phyloP scores from a whole-genome alignment of 768 basidiomycete species.

The Collybia sp. region DNA sequence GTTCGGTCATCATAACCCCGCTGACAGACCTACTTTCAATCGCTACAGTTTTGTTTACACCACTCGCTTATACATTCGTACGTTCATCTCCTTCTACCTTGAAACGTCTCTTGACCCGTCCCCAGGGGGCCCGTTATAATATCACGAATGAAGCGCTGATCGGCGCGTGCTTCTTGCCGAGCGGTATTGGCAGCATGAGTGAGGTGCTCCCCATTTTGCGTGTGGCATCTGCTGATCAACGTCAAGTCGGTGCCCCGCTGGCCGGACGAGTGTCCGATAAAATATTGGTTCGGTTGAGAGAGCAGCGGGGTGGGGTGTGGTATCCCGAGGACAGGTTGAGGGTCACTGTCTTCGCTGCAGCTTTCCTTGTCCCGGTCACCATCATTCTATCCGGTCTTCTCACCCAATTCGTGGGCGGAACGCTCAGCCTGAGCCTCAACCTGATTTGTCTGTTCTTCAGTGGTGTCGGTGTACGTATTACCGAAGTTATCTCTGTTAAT shows the following conservation, averaged over 20 bases:
- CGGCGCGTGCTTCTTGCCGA: constrained; percentile 56
- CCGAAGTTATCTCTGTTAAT: not conserved
- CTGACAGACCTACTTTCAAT: not conserved
- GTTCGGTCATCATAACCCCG: not conserved
- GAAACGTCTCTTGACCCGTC: constrained; percentile 14
- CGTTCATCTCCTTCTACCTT: not conserved
- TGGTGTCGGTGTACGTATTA: constrained; percentile 52
- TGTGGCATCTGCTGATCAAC: not conserved
- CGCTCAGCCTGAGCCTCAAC: constrained; percentile 42
- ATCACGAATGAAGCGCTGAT: constrained; percentile 54
- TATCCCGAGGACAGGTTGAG: constrained; percentile 67
- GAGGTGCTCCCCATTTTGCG: constrained; percentile 9
- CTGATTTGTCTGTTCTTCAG: constrained; percentile 58
- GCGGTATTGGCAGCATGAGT: constrained; percentile 59
- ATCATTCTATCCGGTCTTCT: constrained; percentile 43
- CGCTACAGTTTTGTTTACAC: constrained; percentile 33
- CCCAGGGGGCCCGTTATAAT: constrained; percentile 51
- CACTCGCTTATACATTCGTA: constrained; percentile 1
- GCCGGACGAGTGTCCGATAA: constrained; percentile 57
- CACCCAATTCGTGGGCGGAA: constrained; percentile 46
- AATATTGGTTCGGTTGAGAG: constrained; percentile 42
- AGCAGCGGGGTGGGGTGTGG: constrained; percentile 50
- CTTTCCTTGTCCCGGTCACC: constrained; percentile 50
- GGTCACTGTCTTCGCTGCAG: constrained; percentile 40
- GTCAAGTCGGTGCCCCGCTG: constrained; percentile 53